Base-by-base conservation (phyloP, 2,329 filamentous ascomycete genomes). In the Trichoderma koningiopsis region DNA sequence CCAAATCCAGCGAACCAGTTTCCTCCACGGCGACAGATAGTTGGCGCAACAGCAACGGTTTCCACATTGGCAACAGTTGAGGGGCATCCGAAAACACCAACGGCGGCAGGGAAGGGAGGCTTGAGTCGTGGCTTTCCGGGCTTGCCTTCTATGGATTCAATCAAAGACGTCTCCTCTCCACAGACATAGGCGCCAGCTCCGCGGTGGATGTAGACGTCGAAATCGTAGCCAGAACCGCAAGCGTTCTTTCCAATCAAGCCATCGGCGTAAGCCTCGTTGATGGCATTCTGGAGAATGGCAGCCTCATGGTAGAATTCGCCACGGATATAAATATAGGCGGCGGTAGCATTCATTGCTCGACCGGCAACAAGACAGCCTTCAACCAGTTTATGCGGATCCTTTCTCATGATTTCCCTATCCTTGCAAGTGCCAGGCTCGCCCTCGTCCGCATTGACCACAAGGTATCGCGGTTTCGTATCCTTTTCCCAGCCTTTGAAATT, bases 401-500 rank as follows among this genome's bases (percentile, higher is more conserved):
- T 99, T 83, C 96, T 94, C 96, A 99, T 99, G 75, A 99, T 99
- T 83, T 99, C 96, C 79, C 96, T 91, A 82, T 99, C 96, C 86
- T 99, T 99, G 90, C 96, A 99, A 66, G 96, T 99, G 81, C 96
- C 96, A 35, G 96, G 96, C 83, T 99, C 96, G 78, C 96, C 96
- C 85, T 99, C 96, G 81, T 99, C 96, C 74, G 96, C 96, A 79
- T 99, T 99, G 84, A 99, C 93, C 71, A 99, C 95, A 68, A 99
- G 86, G 79, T 99, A 99, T 77, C 96, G 91, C 73, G 96, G 96
- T 83, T 97, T 97, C 76, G 83, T 91, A 81, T 98, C 96, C 84
- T 99, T 97, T 77, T 99, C 95, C 96, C 96, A 99, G 77, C 94
- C 96, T 84, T 97, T 97, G 87, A 95, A 94, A 87, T 99, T 99